Evolutionary conservation across 495 filamentous ascomycete species (phyloP).

Genomic region (Trichocladium uniseriatum): DNA sequence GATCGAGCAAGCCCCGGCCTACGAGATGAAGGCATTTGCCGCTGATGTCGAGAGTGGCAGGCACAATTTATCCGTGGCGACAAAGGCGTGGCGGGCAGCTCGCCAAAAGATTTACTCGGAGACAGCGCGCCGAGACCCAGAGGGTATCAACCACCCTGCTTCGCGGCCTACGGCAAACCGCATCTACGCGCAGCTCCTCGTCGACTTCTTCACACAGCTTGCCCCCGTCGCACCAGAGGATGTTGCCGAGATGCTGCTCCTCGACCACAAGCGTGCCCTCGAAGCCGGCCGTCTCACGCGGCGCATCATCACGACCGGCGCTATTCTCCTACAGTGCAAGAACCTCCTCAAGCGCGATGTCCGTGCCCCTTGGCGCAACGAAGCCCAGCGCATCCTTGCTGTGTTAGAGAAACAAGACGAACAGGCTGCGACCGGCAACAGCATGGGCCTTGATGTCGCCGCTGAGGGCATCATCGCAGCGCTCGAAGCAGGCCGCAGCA

Average conservation of each 20-base stretch:
- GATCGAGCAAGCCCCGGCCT: conserved; percentile 67
- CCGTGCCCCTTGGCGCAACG: conserved; percentile 77
- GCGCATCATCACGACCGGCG: conserved; percentile 65
- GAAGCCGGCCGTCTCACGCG: conserved; percentile 59
- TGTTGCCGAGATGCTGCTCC: conserved; percentile 75
- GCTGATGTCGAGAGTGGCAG: conserved; percentile 53
- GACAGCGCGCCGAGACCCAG: conserved; percentile 60
- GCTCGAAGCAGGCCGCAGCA: conserved; percentile 68
- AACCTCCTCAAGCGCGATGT: conserved; percentile 91
- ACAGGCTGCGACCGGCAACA: conserved; percentile 19
- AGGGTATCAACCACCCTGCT: conserved; percentile 47
- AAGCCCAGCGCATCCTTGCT: conserved; percentile 64
- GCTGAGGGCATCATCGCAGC: conserved; percentile 63
- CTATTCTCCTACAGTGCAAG: conserved; percentile 85
- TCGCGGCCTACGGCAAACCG: conserved; percentile 53
- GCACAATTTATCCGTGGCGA: conserved; percentile 52
- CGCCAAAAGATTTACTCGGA: conserved; percentile 61
- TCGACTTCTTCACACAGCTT: conserved; percentile 45
- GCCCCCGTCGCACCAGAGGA: conserved; percentile 45
- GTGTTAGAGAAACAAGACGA: conserved; percentile 39
- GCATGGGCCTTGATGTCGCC: conserved; percentile 46
- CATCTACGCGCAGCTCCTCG: conserved; percentile 71
- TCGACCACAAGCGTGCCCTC: conserved; percentile 64
- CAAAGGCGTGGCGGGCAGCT: conserved; percentile 63
- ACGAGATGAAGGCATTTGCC: conserved; percentile 72